Percentiles rank a stretch among this genome's conserved stretches.
Evolutionary conservation across 495 filamentous ascomycete genomes (phyloP).

Genomic region (Monascus purpureus): DNA sequence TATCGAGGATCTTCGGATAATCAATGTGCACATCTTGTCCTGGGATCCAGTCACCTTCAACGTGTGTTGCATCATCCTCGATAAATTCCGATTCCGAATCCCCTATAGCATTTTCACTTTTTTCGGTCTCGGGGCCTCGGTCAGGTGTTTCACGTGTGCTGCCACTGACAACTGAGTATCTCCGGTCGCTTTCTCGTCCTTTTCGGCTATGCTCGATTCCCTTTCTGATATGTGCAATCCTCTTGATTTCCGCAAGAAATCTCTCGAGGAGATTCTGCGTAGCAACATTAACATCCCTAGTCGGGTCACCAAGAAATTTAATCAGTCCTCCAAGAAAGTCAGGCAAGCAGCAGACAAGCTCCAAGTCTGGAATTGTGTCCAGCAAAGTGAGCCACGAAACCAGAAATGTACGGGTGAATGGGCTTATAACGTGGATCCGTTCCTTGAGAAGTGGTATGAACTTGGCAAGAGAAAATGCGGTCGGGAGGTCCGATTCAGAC

Average conservation of each 20-base stretch:
- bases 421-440: slow-evolving; percentile 82
- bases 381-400: slow-evolving; percentile 92
- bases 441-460: slow-evolving; percentile 93
- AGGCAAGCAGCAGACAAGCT: slow-evolving; percentile 84
- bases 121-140: slow-evolving; percentile 23
- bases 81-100: slow-evolving; percentile 46
- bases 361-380: slow-evolving; percentile 93
- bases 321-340: slow-evolving; percentile 85
- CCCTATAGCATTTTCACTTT: slow-evolving; percentile 33
- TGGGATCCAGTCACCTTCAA: slow-evolving; percentile 88
- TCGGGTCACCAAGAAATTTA: slow-evolving; percentile 82
- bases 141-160: slow-evolving; percentile 43
- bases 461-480: slow-evolving; percentile 77
- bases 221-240: slow-evolving; percentile 83
- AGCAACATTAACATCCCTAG: slow-evolving; percentile 82
- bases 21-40: slow-evolving; percentile 96
- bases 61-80: slow-evolving; percentile 44
- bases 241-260: slow-evolving; percentile 87
- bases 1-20: slow-evolving; percentile 80
- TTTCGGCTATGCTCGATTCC: slow-evolving; percentile 80
- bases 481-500: slow-evolving; percentile 49
- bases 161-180: slow-evolving; percentile 51
- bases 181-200: slow-evolving; percentile 48
- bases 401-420: slow-evolving; percentile 87
- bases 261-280: slow-evolving; percentile 84